phyloP scores from a whole-genome alignment of 1,139 yeast species.

The Geotrichum candidum region DNA sequence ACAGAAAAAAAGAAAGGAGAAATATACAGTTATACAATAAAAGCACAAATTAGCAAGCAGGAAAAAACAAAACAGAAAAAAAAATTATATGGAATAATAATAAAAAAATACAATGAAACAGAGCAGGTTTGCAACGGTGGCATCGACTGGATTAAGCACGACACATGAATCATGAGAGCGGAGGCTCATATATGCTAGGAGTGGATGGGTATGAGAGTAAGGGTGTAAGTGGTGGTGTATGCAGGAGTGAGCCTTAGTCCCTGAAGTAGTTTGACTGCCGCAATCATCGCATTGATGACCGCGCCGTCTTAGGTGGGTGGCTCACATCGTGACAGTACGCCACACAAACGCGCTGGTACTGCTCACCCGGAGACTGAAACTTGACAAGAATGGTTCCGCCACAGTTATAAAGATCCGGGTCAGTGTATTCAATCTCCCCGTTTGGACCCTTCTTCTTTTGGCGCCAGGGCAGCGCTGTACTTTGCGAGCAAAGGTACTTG shows the following conservation, averaged over 20 bases:
- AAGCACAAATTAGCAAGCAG: neutral
- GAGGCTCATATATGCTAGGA: neutral
- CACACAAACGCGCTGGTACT: conserved; percentile 14
- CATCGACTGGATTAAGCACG: neutral
- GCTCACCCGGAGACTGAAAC: conserved; percentile 14
- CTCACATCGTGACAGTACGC: conserved; percentile 17
- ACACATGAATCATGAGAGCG: neutral
- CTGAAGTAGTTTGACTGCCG: neutral
- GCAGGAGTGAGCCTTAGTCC: neutral
- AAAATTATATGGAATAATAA: neutral
- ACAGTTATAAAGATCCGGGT: conserved; percentile 14
- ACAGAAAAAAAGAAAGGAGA: neutral
- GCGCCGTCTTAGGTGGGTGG: conserved; percentile 12
- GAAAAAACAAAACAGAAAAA: neutral
- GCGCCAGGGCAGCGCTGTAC: conserved; percentile 15
- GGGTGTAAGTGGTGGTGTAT: neutral
- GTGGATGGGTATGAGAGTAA: neutral
- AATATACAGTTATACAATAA: neutral
- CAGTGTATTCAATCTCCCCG: conserved; percentile 8
- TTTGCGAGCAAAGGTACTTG: conserved; percentile 17
- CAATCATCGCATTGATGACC: neutral
- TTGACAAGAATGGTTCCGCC: conserved; percentile 16
- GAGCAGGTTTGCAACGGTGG: neutral
- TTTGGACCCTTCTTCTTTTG: conserved; percentile 14
- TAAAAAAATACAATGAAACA: neutral